Evolutionary conservation across 495 filamentous ascomycete genomes (phyloP).

Genomic region (Podospora australis): DNA sequence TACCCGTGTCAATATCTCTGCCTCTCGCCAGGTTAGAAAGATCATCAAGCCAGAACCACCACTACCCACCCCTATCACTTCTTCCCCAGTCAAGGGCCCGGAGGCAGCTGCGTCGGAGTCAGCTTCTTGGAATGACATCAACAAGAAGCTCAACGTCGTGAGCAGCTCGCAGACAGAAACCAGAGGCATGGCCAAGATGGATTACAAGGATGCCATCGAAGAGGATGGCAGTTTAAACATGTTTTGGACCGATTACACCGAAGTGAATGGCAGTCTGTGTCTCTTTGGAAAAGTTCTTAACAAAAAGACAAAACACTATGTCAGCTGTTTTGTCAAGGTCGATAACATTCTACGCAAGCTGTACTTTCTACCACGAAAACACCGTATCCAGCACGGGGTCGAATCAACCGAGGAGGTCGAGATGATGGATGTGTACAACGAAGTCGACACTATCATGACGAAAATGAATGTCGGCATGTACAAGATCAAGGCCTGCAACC

Average conservation of each 20-base stretch:
- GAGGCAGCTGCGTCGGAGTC: slow-evolving; percentile 66
- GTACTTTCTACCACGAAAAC: slow-evolving; percentile 81
- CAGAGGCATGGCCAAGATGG: slow-evolving; percentile 66
- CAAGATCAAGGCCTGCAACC: slow-evolving; percentile 83
- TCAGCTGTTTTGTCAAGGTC: slow-evolving; percentile 92
- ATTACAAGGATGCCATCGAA: slow-evolving; percentile 74
- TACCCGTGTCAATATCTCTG: slow-evolving; percentile 77
- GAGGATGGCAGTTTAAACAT: slow-evolving; percentile 85
- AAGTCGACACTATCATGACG: slow-evolving; percentile 80
- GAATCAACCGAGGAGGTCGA: slow-evolving; percentile 74
- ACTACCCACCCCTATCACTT: slow-evolving; percentile 61
- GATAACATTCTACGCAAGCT: slow-evolving; percentile 92
- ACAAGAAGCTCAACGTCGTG: slow-evolving; percentile 77
- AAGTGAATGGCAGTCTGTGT: slow-evolving; percentile 85
- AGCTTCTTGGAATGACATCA: slow-evolving; percentile 83
- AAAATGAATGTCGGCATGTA: slow-evolving; percentile 75
- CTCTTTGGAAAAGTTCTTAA: slow-evolving; percentile 96
- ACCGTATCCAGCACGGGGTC: slow-evolving; percentile 49
- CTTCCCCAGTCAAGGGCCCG: slow-evolving; percentile 60
- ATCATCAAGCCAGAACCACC: slow-evolving; percentile 57
- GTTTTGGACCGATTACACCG: slow-evolving; percentile 96
- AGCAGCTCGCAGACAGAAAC: slow-evolving; percentile 55
- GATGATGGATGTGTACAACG: slow-evolving; percentile 84
- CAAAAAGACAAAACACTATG: slow-evolving; percentile 68
- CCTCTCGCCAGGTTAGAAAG: slow-evolving; percentile 72